Base-by-base conservation (phyloP, 169 alveolate species). In the Babesia bovis region DNA sequence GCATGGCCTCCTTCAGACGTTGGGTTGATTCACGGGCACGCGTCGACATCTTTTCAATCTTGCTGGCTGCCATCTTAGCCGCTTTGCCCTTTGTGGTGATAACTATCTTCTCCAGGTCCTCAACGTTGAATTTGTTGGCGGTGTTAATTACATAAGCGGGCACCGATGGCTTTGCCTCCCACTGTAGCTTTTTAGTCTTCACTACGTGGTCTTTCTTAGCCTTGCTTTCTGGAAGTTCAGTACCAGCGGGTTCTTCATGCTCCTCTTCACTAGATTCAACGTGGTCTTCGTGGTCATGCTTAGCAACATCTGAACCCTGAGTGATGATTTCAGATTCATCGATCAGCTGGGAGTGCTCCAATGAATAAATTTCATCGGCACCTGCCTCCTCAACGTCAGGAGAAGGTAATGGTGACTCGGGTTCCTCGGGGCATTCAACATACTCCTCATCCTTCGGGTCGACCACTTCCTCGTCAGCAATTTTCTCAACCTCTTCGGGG, bases 101-200 rank as follows among this genome's bases (percentile, higher is more conserved):
- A 4, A 19, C 9, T 6, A 57, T 0, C 59, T 42, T 67, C 1
- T 19, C 21, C 15, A 66, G 21, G 30, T 68, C 77, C 25, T 78
- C 87, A 7, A 45, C 45, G 23, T 65, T 56, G 65, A 78, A 60
- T 30, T 69, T 78, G 41, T 50, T 68, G 60, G 58, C 61, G 41
- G 69, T 23, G 17, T 33, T 53, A 7, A 68, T 25, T n/a, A 70
- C 52, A 77, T 81, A 81, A 32, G 65, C 60, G 15, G 88, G 88
- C 10, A 59, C 61, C 21, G 88, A 81, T 0, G 84, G 72, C 68
- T 81, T 81, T 13, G 88, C 74, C 51, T 38, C 84, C 88, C 88
- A 81, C 28, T 70, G 53, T 65, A 81, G 67, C 66, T 81, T 81
- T 38, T 52, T 53, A 32, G 47, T 35, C 60, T 5, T 49, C 19